Evolutionary conservation across 2,329 filamentous ascomycete genomes (phyloP).

Genomic region (Cladorrhinum sp.): DNA sequence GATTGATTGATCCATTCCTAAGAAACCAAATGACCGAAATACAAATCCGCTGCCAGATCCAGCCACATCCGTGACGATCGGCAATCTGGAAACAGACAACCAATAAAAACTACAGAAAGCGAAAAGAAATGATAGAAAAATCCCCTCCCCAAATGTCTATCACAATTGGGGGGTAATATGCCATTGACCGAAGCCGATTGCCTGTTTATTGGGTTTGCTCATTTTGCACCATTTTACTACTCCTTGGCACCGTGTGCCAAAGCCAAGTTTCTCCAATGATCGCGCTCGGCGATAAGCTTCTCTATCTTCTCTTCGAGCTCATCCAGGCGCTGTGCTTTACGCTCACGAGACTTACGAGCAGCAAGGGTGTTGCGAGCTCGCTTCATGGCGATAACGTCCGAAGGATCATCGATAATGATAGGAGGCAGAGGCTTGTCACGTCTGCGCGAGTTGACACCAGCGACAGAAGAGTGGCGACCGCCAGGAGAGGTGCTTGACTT

Average conservation of each 20-base stretch:
- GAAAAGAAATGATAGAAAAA: slow-evolving; percentile 16
- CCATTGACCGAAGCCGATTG: slow-evolving; percentile 23
- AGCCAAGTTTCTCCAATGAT: slow-evolving; percentile 62
- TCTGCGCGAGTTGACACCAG: slow-evolving; percentile 70
- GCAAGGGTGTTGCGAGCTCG: slow-evolving; percentile 90
- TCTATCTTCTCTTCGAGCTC: slow-evolving; percentile 71
- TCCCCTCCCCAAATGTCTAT: slow-evolving; percentile 27
- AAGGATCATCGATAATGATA: slow-evolving; percentile 71
- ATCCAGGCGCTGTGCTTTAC: slow-evolving; percentile 75
- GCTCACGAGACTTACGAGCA: slow-evolving; percentile 86
- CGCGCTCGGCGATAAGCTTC: slow-evolving; percentile 63
- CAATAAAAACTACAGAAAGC: slow-evolving; percentile 17
- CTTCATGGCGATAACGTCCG: slow-evolving; percentile 79
- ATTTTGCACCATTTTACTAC: slow-evolving; percentile 20
- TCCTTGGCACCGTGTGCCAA: slow-evolving; percentile 31
- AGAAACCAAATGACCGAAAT: slow-evolving; percentile 4
- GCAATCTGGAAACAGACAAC: slow-evolving; percentile 5
- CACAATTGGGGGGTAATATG: slow-evolving; percentile 24
- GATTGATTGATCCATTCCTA: slow-evolving; percentile 6
- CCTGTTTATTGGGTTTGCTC: slow-evolving; percentile 9
- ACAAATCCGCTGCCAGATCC: slow-evolving; percentile 5
- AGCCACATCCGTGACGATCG: slow-evolving; percentile 4
- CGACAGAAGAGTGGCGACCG: slow-evolving; percentile 62
- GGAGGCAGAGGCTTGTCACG: slow-evolving; percentile 78
- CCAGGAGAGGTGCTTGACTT: slow-evolving; percentile 46